Base-by-base conservation (phyloP, 768 basidiomycete genomes). In the Pulveroboletus sp. region DNA sequence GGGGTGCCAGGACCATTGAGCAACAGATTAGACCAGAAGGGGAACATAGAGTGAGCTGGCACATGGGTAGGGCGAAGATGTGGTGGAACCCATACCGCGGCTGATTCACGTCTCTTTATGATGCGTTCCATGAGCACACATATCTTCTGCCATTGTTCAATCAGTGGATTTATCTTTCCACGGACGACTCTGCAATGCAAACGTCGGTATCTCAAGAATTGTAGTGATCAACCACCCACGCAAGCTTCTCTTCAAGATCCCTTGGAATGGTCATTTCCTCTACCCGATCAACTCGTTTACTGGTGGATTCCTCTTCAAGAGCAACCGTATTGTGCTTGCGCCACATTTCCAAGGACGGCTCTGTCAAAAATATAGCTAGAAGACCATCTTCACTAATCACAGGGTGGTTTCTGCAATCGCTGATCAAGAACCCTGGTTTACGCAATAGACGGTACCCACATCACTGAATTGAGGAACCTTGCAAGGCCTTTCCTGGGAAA, bases 261-360 rank as follows among this genome's bases (percentile, higher is more conserved):
- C 87, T 83, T 4, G 95, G 95, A 46, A 97, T 92, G 10, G 82
- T 75, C 89, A 94, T 92, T 69, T 96, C 92, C 62, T 95, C 91
- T 14, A 85, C 73, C 42, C 79, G 76, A 57, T 91, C 90, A 8
- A 93, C 76, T 24, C 84, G 80, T 60, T 89, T 90, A 53, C 83
- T 84, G 0, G 73, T 71, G 0, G 90, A 89, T 65, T 97, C 95
- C 70, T 97, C 95, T 27, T 95, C 93, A 46, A 92, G 71, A 4
- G 85, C 83, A 9, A 95, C 75, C 0, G 77, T 58, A 1, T 83
- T 78, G 40, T 86, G 78, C 64, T 93, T 95, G 39, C 92, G 78
- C 93, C 93, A 96, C 39, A 74, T 70, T 61, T 97, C 90, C 54
- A 97, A 86, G 17, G 89, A 86, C 3, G 82, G 76, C 60, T 93